Evolutionary conservation across 495 filamentous ascomycete genomes (phyloP), one percentile per base, ranked within the genome.

Genomic region (Lasiosphaeriaceae sp.): DNA sequence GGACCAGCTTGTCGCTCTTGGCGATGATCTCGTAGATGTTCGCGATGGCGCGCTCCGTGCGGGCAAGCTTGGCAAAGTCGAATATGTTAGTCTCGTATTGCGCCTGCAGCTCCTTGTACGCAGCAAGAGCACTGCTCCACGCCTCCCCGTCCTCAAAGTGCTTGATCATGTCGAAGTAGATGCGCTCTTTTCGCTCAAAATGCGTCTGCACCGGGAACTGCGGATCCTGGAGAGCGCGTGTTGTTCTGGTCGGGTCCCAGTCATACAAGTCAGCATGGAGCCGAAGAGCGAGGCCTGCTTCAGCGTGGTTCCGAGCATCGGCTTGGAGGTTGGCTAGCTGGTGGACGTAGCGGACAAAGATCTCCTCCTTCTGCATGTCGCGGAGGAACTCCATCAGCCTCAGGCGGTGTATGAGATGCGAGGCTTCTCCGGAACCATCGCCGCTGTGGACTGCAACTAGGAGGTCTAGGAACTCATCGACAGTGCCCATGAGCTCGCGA

Each of bases 331-430:
- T 77, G 12, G 91, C 90, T 2, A 99, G 79, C 68, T 96, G 91
- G 66, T 99, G 95, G 22, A 97, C 92, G 66, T 97, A 97, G 55
- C 91, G 87, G 61, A 96, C 89, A 69, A 92, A 99, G 59, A 97
- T 96, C 66, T 96, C 92, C 68, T 96, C 92, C 65, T 95, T 95
- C 60, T 93, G 89, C 90, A 96, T 94, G 67, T 97, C 93, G 67
- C 90, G 86, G 70, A 97, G 82, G 74, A 96, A 97, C 60, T 96
- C 90, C 94, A 97, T 96, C 37, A 98, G 73, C 63, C 90, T 84
- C 47, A 97, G 78, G 1, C 90, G 90, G 67, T 97, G 89, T 66
- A 95, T 86, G 49, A 91, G 83, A 56, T 86, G 82, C 45, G 85
- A 86, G 16, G 91, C 89, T 61, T 95, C 90, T 31, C 84, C 84